A percentile compares a stretch with the other conserved stretches of the same genome.
Conservation (phyloP, 441 rosid genomes). For the Bruguiera hainesii region DNA sequence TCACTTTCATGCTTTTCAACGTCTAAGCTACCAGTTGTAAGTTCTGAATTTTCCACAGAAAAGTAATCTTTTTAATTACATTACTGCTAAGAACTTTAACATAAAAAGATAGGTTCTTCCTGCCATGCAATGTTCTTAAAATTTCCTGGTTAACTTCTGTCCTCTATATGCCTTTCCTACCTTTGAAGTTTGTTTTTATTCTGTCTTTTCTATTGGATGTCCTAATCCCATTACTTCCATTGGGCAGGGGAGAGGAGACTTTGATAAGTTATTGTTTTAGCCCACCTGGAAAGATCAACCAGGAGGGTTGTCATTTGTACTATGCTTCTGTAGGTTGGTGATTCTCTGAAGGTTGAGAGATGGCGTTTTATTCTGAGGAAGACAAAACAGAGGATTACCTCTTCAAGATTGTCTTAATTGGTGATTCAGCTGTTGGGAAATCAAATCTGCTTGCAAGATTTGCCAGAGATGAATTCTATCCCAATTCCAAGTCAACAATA, state of each 20-base stretch:
- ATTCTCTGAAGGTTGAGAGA: conserved; percentile 30
- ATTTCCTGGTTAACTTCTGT: conserved; percentile 17
- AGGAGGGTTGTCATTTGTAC: conserved; percentile 22
- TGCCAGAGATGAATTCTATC: conserved; percentile 55
- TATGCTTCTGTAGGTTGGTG: conserved; percentile 44
- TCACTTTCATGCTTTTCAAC: background rate
- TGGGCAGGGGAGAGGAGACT: conserved; percentile 16
- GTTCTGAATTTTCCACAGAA: background rate
- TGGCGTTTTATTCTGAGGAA: conserved; percentile 64
- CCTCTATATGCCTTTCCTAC: conserved; percentile 34
- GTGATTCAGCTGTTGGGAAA: conserved; percentile 65
- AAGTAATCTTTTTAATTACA: background rate
- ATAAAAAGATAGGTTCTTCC: conserved; percentile 44
- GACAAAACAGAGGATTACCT: conserved; percentile 45
- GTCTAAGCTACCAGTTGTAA: background rate
- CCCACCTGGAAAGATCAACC: conserved; percentile 18
- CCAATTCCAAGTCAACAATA: conserved; percentile 53
- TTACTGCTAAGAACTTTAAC: conserved; percentile 30
- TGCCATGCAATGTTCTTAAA: conserved; percentile 16
- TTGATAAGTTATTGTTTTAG: conserved; percentile 15
- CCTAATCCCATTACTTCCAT: conserved; percentile 27
- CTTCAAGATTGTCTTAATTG: conserved; percentile 55
- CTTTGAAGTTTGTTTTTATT: conserved; percentile 40
- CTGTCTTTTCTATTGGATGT: conserved; percentile 32
- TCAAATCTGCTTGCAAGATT: conserved; percentile 56